Evolutionary conservation across 2,329 filamentous ascomycete species (phyloP).

Genomic region (Sporothrix dimorphospora): DNA sequence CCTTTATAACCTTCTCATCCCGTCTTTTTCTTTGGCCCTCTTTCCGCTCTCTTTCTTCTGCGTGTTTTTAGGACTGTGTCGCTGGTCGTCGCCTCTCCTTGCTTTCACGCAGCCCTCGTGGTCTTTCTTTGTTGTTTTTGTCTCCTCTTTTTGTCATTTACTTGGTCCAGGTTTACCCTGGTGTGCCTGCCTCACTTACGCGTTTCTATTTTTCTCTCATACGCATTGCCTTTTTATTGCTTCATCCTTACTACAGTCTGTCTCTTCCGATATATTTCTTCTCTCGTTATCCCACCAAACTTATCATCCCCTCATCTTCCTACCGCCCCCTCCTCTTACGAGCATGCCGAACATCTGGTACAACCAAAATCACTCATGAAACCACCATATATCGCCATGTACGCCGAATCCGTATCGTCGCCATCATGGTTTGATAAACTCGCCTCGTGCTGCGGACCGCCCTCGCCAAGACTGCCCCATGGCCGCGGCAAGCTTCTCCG

Average conservation of each 20-base stretch:
- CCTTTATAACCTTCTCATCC: background rate
- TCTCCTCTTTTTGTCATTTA: background rate
- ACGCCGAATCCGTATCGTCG: conserved; percentile 44
- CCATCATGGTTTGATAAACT: conserved; percentile 53
- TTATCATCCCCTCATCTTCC: background rate
- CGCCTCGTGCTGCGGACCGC: conserved; percentile 50
- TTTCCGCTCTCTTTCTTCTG: background rate
- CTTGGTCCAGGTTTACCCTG: background rate
- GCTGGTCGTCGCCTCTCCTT: conserved; percentile 16
- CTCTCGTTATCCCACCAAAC: background rate
- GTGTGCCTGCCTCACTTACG: conserved; percentile 18
- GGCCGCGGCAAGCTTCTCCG: background rate
- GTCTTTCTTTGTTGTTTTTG: background rate
- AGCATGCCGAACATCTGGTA: background rate
- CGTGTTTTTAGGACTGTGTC: background rate
- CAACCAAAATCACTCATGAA: background rate
- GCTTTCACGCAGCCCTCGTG: background rate
- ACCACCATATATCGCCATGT: conserved; percentile 39
- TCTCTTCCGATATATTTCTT: conserved; percentile 27
- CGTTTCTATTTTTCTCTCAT: conserved; percentile 15
- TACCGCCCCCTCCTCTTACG: background rate
- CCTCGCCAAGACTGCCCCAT: conserved; percentile 24
- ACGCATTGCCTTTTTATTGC: background rate
- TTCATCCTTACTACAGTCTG: background rate
- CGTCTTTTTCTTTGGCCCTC: conserved; percentile 8